Evolutionary conservation across 2,329 filamentous ascomycete genomes (phyloP), one percentile per base, ranked within the genome.

Genomic region (Sporothrix brunneoviolacea): DNA sequence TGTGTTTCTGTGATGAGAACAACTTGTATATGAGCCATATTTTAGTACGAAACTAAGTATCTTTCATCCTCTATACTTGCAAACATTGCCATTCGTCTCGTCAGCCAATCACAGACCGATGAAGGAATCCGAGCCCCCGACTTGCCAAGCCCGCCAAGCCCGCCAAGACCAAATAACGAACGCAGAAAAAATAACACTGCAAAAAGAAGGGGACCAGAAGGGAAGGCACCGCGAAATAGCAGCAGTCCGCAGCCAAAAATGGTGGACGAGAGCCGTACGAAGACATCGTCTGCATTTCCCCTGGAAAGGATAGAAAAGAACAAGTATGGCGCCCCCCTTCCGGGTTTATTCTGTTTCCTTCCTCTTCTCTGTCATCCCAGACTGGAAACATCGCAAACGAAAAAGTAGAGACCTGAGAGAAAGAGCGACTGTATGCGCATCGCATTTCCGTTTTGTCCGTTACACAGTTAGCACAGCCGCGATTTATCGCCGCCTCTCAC

Each of bases 71-170:
- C 5, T n/a, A 33, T 53, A 57, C 55, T 5, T 53, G 8, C 2
- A 8, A 2, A 21, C 2, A 10, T n/a, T 10, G 30, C 13, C 19
- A 12, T 4, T 21, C 8, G 4, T 10, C n/a, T 4, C 2, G 0
- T 10, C 3, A 18, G 19, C 55, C 55, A 57, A 57, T 57, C 4
- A 56, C 1, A 21, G 15, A 0, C 2, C 4, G 10, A 6, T 1
- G 12, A 13, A 2, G 6, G 16, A 16, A 37, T 39, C 42, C 47
- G 28, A 37, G 45, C 32, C 54, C 54, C 54, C 55, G 40, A 45
- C 28, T 48, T 56, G 55, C 55, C 55, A 57, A 57, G 54, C 52
- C 48, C 22, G 43, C 52, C 49, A 54, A 53, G 51, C 15, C 18
- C 45, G 48, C 53, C 50, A 53, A 54, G 47, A 52, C 49, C 28